Evolutionary conservation across 805 yeast species (phyloP).

Genomic region (Candida piceae): DNA sequence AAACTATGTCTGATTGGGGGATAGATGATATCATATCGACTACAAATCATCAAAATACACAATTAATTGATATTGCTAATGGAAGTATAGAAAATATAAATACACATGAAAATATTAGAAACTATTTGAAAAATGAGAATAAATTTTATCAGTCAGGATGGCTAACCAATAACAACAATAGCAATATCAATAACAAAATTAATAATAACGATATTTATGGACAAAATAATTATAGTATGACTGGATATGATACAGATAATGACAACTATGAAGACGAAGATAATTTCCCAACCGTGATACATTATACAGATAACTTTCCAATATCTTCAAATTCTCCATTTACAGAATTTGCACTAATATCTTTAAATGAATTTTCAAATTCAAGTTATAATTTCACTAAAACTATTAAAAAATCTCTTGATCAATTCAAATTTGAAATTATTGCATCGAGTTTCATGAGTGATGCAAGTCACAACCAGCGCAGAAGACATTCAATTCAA

Average conservation of each 20-base stretch:
- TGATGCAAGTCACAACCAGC: conserved; percentile 4
- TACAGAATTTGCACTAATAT: not conserved
- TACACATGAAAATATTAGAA: not conserved
- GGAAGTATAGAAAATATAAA: not conserved
- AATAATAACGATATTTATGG: not conserved
- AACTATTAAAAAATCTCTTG: conserved; percentile 11
- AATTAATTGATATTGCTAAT: not conserved
- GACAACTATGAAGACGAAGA: too few species aligned
- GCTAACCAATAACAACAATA: not conserved
- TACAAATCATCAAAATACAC: not conserved
- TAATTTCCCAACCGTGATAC: not conserved
- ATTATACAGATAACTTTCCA: not conserved
- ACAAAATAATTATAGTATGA: not conserved
- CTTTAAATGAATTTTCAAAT: conserved; percentile 6
- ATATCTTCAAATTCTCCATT: not conserved
- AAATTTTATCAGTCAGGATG: too few species aligned
- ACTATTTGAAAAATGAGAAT: not conserved
- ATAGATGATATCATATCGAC: too few species aligned
- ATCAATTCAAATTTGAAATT: conserved; percentile 23
- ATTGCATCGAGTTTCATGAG: conserved; percentile 21
- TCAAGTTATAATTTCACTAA: not conserved
- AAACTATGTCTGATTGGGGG: conserved; percentile 19
- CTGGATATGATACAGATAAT: too few species aligned
- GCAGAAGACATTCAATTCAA: conserved; percentile 1
- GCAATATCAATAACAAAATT: not conserved